Base-by-base conservation (phyloP, 75 land plant genomes). In the Pinus taeda region DNA sequence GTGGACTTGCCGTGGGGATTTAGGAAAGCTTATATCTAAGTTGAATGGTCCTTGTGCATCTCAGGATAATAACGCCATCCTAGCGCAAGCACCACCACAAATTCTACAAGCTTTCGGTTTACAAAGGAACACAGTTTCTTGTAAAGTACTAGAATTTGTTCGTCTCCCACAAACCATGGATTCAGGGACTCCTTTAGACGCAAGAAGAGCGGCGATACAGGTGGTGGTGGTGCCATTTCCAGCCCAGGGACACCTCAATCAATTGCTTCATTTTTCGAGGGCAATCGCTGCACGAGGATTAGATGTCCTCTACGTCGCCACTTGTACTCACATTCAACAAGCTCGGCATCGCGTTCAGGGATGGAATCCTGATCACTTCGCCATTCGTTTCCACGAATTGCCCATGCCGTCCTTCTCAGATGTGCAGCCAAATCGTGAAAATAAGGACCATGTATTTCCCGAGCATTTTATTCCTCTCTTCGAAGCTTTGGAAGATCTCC, bases 181-280 rank as follows among this genome's bases (percentile, higher is more conserved):
- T 45, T 45, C 49, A 45, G 6, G 45, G 45, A 2, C 45, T 42
- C 6, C 45, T 5, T 26, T 26, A 26, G 26, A 26, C 26, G 26
- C 26, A 26, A 42, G 45, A 42, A 5, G 6, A 42, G 0, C 9
- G 49, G 49, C 49, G 49, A 45, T 45, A 45, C 49, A 45, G 49
- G 49, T 45, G 1, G 55, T 84, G 21, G 76, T 87, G 83, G 77
- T 84, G 36, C 86, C 89, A 5, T 57, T 84, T 6, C 86, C 82
- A 3, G 81, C 84, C 14, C 89, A 88, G 75, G 83, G 89, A 69
- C 86, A 88, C 72, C 82, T 88, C 39, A 84, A 81, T 81, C 85
- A 80, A 59, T 80, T 86, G 60, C 78, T 83, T 49, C 80, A 80
- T n/a, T 57, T 86, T 57, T 72, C 86, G 45, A 30, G 75, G 37